Evolutionary conservation across 176 grass and related monocot genomes (phyloP), one percentile per base, ranked within the genome.

Genomic region (Luzula sylvatica): DNA sequence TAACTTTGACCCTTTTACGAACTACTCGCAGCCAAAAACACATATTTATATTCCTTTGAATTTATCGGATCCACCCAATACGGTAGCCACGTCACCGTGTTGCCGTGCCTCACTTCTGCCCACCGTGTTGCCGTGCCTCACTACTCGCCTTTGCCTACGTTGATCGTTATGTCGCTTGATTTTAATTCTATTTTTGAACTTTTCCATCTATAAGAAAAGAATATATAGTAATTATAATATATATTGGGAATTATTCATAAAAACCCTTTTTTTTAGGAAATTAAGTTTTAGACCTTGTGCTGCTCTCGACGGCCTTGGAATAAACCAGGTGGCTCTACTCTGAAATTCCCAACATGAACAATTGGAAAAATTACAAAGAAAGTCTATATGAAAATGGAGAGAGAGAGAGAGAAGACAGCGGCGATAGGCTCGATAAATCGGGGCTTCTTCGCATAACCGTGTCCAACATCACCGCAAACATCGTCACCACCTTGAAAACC

Each of bases 141-240:
- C 72, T 20, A 35, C 61, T 42, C 53, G 15, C 30, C 86, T 35
- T 42, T 48, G 40, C 85, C 82, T 2, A 99, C 80, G 66, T 99
- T 99, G 70, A 99, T 99, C 46, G 86, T 98, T 70, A 99, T 99
- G 61, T 99, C 86, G 0, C 82, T 83, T 52, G 93, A 85, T 39
- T 7, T 62, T 65, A n/a, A 99, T 87, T 22, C 86, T 81, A 13
- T 66, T 58, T 75, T 99, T 99, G 27, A 99, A 45, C 58, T 99
- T 99, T 66, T 85, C 93, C 93, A 92, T 99, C 93, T 99, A 58
- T 44, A n/a, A n/a, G n/a, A n/a, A n/a, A n/a, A n/a, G n/a, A n/a
- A n/a, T n/a, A n/a, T n/a, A 77, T 53, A 4, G 24, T 56, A 23
- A 30, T 5, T 53, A 22, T 21, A 23, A 35, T 47, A 48, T 38